Conservation (phyloP, 163 green algal genomes). For the Chlamydomonas reinhardtii region DNA sequence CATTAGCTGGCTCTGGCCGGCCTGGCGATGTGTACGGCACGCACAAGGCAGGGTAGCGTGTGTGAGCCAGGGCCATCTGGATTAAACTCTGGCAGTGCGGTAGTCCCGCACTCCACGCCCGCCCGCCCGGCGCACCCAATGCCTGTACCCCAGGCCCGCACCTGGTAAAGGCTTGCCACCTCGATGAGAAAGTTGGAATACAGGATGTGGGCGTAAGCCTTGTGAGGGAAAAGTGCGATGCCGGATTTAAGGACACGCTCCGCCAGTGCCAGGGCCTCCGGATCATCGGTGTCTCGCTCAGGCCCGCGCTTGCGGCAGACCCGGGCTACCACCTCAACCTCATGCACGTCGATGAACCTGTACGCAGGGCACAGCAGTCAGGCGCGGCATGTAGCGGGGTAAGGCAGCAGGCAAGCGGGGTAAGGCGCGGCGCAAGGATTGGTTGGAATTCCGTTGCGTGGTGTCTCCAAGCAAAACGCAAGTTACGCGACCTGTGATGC, state of each 20-base stretch:
- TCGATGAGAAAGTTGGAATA: slow-evolving; percentile 42
- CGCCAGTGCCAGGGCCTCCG: slow-evolving; percentile 22
- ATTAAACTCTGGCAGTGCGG: too few species aligned
- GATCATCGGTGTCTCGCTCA: slow-evolving; percentile 34
- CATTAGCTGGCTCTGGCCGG: not conserved
- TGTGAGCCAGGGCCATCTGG: too few species aligned
- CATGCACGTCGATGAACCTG: slow-evolving; percentile 42
- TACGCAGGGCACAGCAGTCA: not conserved
- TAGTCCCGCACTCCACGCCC: too few species aligned
- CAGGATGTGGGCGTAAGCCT: not conserved
- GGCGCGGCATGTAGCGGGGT: too few species aligned
- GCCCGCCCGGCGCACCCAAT: too few species aligned
- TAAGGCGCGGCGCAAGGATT: not conserved
- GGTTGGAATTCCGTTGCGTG: too few species aligned
- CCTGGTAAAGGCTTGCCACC: slow-evolving; percentile 12
- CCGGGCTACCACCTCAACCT: slow-evolving; percentile 48
- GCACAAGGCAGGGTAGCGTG: too few species aligned
- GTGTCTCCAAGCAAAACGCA: not conserved
- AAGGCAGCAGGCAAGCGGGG: too few species aligned
- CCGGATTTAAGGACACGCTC: slow-evolving; percentile 28
- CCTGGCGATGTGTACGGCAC: not conserved
- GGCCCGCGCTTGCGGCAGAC: slow-evolving; percentile 18
- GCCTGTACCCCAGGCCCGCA: not conserved
- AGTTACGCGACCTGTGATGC: too few species aligned
- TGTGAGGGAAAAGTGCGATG: not conserved